These are phyloP conservation scores for Posidonia oceanica DNA, from an alignment of 116 monocot genomes.

Conservation along the genomic window DNA sequence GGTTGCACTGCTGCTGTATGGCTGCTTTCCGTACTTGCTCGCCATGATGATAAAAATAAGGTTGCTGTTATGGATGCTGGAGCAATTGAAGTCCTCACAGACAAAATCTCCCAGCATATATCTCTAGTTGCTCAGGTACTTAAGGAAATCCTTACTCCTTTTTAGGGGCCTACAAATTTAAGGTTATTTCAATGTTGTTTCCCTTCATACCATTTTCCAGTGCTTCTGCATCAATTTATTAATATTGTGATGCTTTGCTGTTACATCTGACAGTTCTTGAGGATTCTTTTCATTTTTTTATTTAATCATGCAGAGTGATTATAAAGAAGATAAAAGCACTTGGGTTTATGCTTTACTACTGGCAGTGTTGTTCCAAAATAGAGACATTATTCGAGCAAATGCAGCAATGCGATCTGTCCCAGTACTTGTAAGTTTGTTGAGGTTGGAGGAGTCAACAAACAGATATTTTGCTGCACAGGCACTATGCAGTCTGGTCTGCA, in stretches of 20 bases:
- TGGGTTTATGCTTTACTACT: conserved; percentile 86
- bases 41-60: conserved; percentile 46
- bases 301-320: conserved; percentile 48
- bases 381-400: conserved; percentile 67
- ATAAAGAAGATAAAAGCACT: conserved; percentile 56
- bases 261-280: not conserved
- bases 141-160: not conserved
- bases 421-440: conserved; percentile 68
- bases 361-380: conserved; percentile 73
- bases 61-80: conserved; percentile 58
- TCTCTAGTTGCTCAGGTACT: conserved; percentile 59
- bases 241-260: not conserved
- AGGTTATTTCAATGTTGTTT: not conserved
- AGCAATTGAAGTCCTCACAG: conserved; percentile 67
- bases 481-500: conserved; percentile 67
- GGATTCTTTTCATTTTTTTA: conserved; percentile 8
- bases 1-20: conserved; percentile 59
- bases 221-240: not conserved
- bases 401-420: conserved; percentile 61
- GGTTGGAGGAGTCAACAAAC: conserved; percentile 72
- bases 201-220: not conserved
- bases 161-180: not conserved
- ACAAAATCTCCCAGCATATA: conserved; percentile 68
- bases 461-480: conserved; percentile 98
- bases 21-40: conserved; percentile 77